Base-by-base conservation (phyloP, 805 yeast genomes). In the Saccharomycodes ludwigii region DNA sequence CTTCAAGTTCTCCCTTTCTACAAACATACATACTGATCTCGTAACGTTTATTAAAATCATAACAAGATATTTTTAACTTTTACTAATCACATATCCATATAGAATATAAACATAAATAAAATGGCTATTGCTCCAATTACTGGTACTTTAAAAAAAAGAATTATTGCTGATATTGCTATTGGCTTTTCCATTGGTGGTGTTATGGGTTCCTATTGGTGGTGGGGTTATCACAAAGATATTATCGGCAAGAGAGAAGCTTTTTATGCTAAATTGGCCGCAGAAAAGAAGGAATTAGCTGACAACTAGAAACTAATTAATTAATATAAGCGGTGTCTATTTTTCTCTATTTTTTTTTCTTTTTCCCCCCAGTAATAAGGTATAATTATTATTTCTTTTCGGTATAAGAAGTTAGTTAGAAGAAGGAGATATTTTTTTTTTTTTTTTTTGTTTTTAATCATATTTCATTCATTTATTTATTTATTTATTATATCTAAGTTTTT, bases 91-190 rank as follows among this genome's bases (percentile, higher is more conserved):
- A n/a, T n/a, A n/a, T n/a, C n/a, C n/a, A n/a, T n/a, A n/a, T n/a
- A n/a, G n/a, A n/a, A 32, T 29, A 35, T 25, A 31, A 18, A 30
- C 29, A 42, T 28, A 34, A 32, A 28, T 39, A 54, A 36, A 35
- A 79, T 76, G 79, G 78, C 85, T 58, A 68, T 82, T 53, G 81
- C 88, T 53, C 91, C 93, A 50, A 83, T 86, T 51, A 71, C 76
- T 33, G 95, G 95, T 45, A 64, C 78, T 40, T 69, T 86, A 45
- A 82, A 73, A 64, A 81, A 73, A 67, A 80, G 76, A 63, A 72
- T 82, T 59, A 66, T 76, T 54, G 71, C 79, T 45, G 95, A 86
- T 51, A 73, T 86, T 56, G 42, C 73, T 46, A 59, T 77, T 42
- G 94, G 91, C 39, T 68, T 73, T 60, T 48, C 64, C 39, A 45